phyloP scores from a whole-genome alignment of 345 rosid species.

The Cardamine chenopodiifolia region DNA sequence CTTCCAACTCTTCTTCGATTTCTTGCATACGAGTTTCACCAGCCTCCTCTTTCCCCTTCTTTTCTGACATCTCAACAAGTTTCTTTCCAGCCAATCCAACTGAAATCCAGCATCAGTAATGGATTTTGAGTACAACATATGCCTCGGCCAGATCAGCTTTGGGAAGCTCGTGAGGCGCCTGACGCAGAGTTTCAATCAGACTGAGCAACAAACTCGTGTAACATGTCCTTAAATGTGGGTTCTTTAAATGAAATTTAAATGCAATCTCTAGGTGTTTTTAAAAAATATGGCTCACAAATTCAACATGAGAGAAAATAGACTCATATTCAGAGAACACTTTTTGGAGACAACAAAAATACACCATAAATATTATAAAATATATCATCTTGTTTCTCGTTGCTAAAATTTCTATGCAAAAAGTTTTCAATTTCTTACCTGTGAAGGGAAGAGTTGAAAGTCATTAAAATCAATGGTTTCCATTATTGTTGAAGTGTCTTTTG shows the following conservation, averaged over 20 bases:
- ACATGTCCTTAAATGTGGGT: not conserved
- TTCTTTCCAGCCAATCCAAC: constrained; percentile 39
- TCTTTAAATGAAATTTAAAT: not conserved
- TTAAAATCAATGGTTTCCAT: not conserved
- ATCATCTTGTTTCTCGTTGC: not conserved
- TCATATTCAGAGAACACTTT: not conserved
- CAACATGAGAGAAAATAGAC: constrained; percentile 5
- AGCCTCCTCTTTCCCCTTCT: constrained; percentile 2
- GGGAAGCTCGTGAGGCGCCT: not conserved
- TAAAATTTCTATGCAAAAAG: not conserved
- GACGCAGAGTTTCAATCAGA: not conserved
- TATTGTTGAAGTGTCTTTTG: not conserved
- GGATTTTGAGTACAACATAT: not conserved
- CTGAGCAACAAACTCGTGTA: not conserved
- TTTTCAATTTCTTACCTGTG: constrained; percentile 5
- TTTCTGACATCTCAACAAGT: not conserved
- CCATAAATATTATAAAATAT: not conserved
- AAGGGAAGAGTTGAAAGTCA: constrained; percentile 2
- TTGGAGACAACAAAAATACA: not conserved
- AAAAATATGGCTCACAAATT: constrained; percentile 15
- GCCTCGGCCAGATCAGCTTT: constrained; percentile 8
- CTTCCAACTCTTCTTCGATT: constrained; percentile 3
- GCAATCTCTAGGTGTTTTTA: constrained; percentile 1
- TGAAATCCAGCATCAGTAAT: constrained; percentile 27
- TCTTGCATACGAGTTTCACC: not conserved